phyloP scores from a whole-genome alignment of 257 asterid species.

The Leptodermis oblonga region DNA sequence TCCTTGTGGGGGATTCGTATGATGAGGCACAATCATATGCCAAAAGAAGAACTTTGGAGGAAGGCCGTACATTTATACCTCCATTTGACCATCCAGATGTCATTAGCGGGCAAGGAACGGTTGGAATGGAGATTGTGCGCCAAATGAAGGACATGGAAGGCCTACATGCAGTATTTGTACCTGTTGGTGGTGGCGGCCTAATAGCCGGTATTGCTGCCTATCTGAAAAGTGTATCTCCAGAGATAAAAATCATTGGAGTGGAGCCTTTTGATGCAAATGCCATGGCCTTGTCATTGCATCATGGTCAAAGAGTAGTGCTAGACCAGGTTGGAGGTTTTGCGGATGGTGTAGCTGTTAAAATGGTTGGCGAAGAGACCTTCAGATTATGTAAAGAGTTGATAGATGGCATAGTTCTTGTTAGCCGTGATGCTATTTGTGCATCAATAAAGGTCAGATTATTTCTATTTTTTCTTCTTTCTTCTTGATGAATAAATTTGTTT shows the following conservation, averaged over 20 bases:
- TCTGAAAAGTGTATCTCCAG: constrained; percentile 80
- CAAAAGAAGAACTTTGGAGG: constrained; percentile 61
- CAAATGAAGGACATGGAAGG: constrained; percentile 44
- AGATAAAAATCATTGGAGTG: constrained; percentile 84
- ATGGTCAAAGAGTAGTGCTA: constrained; percentile 64
- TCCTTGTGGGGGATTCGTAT: constrained; percentile 81
- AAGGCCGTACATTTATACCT: constrained; percentile 72
- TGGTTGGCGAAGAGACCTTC: constrained; percentile 86
- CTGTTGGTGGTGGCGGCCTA: constrained; percentile 97
- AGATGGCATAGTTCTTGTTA: constrained; percentile 88
- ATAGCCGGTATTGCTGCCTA: constrained; percentile 98
- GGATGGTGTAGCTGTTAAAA: constrained; percentile 97
- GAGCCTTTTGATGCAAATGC: constrained; percentile 96
- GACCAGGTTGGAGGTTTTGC: constrained; percentile 98
- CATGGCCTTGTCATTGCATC: constrained; percentile 83
- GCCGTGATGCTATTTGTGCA: constrained; percentile 95
- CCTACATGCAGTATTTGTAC: constrained; percentile 87
- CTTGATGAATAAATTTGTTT: neutral
- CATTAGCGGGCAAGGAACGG: constrained; percentile 86
- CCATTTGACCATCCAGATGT: constrained; percentile 99
- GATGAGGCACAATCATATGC: constrained; percentile 95
- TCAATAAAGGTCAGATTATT: constrained; percentile 80
- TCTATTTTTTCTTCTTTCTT: neutral
- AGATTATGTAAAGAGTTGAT: constrained; percentile 72
- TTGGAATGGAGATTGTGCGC: constrained; percentile 89